Evolutionary conservation across 1,284 basidiomycete genomes (phyloP), one percentile per base, ranked within the genome.

Genomic region (Melampsora larici-populina): DNA sequence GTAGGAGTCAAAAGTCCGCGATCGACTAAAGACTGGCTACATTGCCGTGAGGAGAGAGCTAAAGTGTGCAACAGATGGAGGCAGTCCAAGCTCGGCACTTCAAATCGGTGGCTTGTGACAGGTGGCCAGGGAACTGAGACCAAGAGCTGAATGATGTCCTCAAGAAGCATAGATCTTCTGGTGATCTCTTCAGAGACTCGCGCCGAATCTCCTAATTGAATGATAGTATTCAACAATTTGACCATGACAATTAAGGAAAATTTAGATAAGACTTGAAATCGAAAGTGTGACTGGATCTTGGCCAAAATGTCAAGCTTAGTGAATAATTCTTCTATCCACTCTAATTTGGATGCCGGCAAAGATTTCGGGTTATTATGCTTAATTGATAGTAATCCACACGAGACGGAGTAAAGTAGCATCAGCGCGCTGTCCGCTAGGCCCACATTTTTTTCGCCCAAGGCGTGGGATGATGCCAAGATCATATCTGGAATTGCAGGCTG

Each of bases 41-140:
- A 70, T 13, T 18, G 33, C 43, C 75, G 75, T 26, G 75, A 78
- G 49, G 55, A 63, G 33, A 60, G 60, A 5, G 75, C 58, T 31
- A 78, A 33, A 29, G 60, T 33, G 24, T 49, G 43, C n/a, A 78
- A 43, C 9, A 78, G 75, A 46, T 78, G 43, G 31, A 78, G 55
- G 49, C 51, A 60, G 3, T 55, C 31, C 31, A 70, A 51, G 46
- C 67, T 55, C 13, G 75, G 75, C 18, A 78, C 5, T 46, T 78
- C 58, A 0, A 40, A 29, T 21, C 46, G 62, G 21, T 26, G 18
- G 29, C 49, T 48, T 11, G 31, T 29, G 33, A 64, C 62, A 6
- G 64, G 17, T n/a, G 75, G 75, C 75, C 75, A 78, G 31, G 67
- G 68, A 48, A 78, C 75, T n/a, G 75, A 51, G 15, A 78, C 51